Base-by-base conservation (phyloP, 257 asterid genomes). In the Salvia miltiorrhiza region DNA sequence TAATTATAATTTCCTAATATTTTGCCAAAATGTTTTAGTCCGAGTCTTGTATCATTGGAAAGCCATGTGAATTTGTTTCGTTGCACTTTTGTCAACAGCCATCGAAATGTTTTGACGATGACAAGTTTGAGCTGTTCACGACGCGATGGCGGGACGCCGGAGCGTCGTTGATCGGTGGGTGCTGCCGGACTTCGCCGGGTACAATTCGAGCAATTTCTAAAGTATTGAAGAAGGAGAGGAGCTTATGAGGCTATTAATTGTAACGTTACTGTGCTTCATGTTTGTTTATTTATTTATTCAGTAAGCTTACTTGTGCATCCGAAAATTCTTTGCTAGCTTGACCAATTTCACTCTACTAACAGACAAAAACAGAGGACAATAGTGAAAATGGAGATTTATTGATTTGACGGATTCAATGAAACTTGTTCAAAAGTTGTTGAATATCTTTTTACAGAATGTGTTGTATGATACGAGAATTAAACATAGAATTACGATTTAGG, bases 141-240 rank as follows among this genome's bases (percentile, higher is more conserved):
- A 66, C 82, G 1, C 71, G 47, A 71, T 92, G 96, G 98, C 77
- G 88, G 9, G 96, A 90, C 16, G 97, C 95, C 0, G 95, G 96
- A 39, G 97, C 96, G 1, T 62, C 80, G 20, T 75, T 88, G 67
- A 86, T 87, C 0, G 96, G 96, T 14, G 96, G 98, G 20, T 92
- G 95, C 77, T 89, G 95, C 63, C 81, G 91, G 39, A 92, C 98
- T 1, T 83, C 90, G 0, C 98, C 95, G 2, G 63, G 75, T 19
- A 89, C 96, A 9, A 63, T 87, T 69, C 74, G 72, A 66, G 78
- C 78, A n/a, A 67, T 92, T 71, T 89, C 96, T 21, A 74, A 72
- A 54, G 90, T 59, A 43, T 60, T 92, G 49, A 92, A 86, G 53
- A 92, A 86, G 79, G 82, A 71, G 67, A 76, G 70, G 64, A 45